Evolutionary conservation across 805 yeast species (phyloP), one percentile per base, ranked within the genome.

Genomic region (Suhomyces sp.): DNA sequence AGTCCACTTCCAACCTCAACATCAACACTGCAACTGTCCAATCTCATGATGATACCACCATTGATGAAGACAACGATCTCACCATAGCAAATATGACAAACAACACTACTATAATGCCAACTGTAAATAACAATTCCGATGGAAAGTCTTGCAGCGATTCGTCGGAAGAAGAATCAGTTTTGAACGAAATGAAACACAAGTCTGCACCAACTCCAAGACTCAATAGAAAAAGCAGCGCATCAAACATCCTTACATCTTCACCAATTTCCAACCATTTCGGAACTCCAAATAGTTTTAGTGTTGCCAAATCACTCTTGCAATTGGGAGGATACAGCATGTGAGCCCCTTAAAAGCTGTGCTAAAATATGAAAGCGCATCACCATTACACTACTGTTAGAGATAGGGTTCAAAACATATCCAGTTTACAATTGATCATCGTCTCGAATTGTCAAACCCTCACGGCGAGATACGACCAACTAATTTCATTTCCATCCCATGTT

Each of bases 221-320:
- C 17, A 26, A 26, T 26, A 26, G 29, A 26, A 26, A 26, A 26
- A 10, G 29, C 17, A 26, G 29, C 19, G 13, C 20, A 13, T 26
- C 29, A 10, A 26, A 26, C 36, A 41, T 60, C 6, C 54, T 63
- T 33, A 48, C 58, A 19, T 58, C 65, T 9, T 63, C 70, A 28
- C 72, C 72, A 4, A 44, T 62, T 24, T 29, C 37, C 21, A 40
- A 30, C 38, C 51, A 53, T 29, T 63, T 65, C 35, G 70, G 69
- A n/a, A 68, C 74, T 14, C 74, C 74, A 33, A 68, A 65, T 49
- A 62, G 70, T 34, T 68, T 68, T 40, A 58, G 64, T 32, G 71
- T 68, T 36, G 74, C 74, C 24, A 67, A 65, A 48, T 64, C 71
- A 15, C 64, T 68, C 46, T 59, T 68, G 39, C 72, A 65, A 50